Base-by-base conservation (phyloP, 345 rosid genomes). In the Hevea brasiliensis region DNA sequence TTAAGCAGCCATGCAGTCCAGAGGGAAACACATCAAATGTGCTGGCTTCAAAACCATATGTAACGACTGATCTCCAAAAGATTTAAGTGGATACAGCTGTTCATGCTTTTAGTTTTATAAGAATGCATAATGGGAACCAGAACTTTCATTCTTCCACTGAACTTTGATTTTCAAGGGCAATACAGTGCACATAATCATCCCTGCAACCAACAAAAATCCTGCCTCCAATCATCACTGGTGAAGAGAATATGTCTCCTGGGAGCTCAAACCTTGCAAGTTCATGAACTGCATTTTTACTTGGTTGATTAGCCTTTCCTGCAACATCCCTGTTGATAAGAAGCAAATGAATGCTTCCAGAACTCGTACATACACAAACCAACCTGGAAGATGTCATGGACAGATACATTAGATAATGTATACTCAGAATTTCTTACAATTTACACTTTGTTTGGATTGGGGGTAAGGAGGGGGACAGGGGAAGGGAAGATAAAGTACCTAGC, bases 181-280 rank as follows among this genome's bases (percentile, higher is more conserved):
- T 63, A 78, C 98, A 94, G 70, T 83, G 89, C 72, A 89, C 81
- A 78, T 87, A 81, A 80, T 92, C 95, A 67, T 94, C 96, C 75
- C 98, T 84, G 73, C 97, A 90, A 50, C 99, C 99, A 41, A 92
- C 88, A 80, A 92, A 95, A 68, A 95, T 85, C 77, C 83, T 58
- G 57, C 99, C 97, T n/a, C 92, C 93, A 8, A 92, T 76, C 98
- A 92, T 89, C 83, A 92, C 92, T 8, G 98, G 97, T 21, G 97
- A 95, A 55, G 99, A 95, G 80, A 92, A 95, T 61, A 92, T 81
- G 51, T 92, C 92, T 60, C 88, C 97, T 18, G 77, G 82, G 18
- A 92, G 85, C 72, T 87, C 82, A 74, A 84, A 23, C 61, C 80
- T 84, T 3, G 88, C 83, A 40, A 87, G 81, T 83, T 90, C 93